Evolutionary conservation across 2,329 filamentous ascomycete genomes (phyloP), one percentile per base, ranked within the genome.

Genomic region (Epichloe elymi): DNA sequence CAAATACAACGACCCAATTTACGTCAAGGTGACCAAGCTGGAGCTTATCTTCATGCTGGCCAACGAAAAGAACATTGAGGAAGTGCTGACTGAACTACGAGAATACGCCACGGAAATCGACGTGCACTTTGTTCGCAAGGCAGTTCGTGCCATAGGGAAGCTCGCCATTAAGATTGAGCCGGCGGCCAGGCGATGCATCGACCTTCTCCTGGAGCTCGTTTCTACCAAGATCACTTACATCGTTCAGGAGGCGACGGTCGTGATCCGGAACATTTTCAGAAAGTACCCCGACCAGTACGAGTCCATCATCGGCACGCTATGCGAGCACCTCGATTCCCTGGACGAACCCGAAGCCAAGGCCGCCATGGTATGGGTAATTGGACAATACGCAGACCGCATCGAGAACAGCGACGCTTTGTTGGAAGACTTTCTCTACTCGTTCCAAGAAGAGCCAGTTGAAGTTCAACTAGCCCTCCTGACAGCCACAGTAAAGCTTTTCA

Each of bases 1-100:
- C 81, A 98, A 98, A 75, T 98, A 98, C 70, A 98, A 98, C 66
- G 93, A 98, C 63, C 93, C 93, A 0, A 98, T 98, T 57, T 98
- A 97, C 66, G 93, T 98, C 70, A 98, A 98, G 69, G 93, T 98
- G 48, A 98, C 93, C 15, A 98, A 98, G 70, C 77, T 98, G 47
- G 93, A 98, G 69, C 79, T 98, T 59, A 97, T 98, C 58, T 98
- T 98, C 69, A 98, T 97, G 93, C 78, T 98, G 54, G 93, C 93
- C 7, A 95, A 82, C 36, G 89, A 96, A 68, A 86, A 84, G 61
- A 98, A 98, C 65, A 98, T 98, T 59, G 85, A 88, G 46, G 88
- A 97, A 63, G 93, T 98, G 1, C 70, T 98, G 57, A 94, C 90
- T 2, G 93, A 98, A 66, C 71, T 98, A 51, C 82, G 89, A 64